Evolutionary conservation across 495 filamentous ascomycete genomes (phyloP), one percentile per base, ranked within the genome.

Genomic region (Podospora australis): DNA sequence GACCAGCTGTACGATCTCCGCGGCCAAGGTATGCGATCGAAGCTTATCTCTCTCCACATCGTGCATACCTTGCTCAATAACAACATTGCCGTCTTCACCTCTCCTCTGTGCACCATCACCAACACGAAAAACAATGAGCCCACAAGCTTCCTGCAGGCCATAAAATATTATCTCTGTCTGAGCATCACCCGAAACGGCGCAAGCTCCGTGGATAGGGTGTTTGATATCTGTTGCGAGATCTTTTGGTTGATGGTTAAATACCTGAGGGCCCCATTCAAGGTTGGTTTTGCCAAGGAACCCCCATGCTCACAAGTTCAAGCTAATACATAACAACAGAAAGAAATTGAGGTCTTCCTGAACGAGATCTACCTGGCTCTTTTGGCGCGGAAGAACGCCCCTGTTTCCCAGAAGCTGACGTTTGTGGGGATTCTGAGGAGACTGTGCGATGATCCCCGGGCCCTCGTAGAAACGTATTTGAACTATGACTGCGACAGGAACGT

Each of bases 391-490:
- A 88, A 83, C 41, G 88, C 91, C 0, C 88, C 94, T 32, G 70
- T 83, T 5, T 89, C 86, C 44, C 92, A 99, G 57, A 97, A 96
- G 60, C 80, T 90, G 38, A 90, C 90, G 49, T 88, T 97, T 50
- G 81, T 99, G 68, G 81, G 83, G 42, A 76, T 97, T 26, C 70
- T 99, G 30, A 87, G 88, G 51, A 73, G 91, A 48, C 70, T 97
- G 24, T 87, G 84, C 40, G 83, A 79, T 11, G 91, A 99, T 60
- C 87, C 90, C 4, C 74, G 87, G 29, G 90, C 88, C 0, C 63
- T 99, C 50, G 94, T 99, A 4, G 94, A 99, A 68, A 83, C 92
- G 13, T 99, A 97, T 65, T 78, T 99, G 46, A 99, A 99, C 63
- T 99, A 99, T 56, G 94, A 99, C 59, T 99, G 94, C 66, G 94